phyloP scores from a whole-genome alignment of 2,329 filamentous ascomycete genomes.

The Thielaviopsis ethacetica region DNA sequence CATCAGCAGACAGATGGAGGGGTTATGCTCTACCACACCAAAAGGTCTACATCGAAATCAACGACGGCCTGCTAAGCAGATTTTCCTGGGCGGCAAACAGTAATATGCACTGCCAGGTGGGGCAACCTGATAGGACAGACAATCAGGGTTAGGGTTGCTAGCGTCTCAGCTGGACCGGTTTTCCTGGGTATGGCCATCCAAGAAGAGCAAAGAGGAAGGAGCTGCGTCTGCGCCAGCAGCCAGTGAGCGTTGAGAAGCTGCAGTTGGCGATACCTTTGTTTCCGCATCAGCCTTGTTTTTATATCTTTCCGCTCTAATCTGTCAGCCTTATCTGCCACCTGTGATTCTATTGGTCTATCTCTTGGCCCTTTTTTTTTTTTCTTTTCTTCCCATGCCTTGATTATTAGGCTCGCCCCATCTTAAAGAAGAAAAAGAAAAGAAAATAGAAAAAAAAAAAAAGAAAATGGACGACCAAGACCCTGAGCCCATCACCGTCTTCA shows the following conservation, averaged over 20 bases:
- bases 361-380: neutral
- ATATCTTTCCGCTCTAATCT: too few species aligned
- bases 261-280: neutral
- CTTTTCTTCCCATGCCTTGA: neutral
- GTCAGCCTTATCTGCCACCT: neutral
- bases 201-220: neutral
- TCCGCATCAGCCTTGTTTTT: neutral
- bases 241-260: neutral
- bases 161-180: neutral
- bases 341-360: neutral
- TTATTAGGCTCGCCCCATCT: neutral
- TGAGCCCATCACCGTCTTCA: slow-evolving; percentile 31
- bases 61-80: neutral
- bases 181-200: neutral
- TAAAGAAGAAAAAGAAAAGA: neutral
- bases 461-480: slow-evolving; percentile 13
- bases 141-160: neutral
- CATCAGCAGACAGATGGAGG: too few species aligned
- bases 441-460: neutral
- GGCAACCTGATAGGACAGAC: neutral
- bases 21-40: too few species aligned
- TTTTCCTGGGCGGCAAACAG: neutral
- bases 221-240: neutral
- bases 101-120: neutral
- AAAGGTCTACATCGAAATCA: neutral